phyloP scores from a whole-genome alignment of 768 basidiomycete genomes.

The Suillus sp. region DNA sequence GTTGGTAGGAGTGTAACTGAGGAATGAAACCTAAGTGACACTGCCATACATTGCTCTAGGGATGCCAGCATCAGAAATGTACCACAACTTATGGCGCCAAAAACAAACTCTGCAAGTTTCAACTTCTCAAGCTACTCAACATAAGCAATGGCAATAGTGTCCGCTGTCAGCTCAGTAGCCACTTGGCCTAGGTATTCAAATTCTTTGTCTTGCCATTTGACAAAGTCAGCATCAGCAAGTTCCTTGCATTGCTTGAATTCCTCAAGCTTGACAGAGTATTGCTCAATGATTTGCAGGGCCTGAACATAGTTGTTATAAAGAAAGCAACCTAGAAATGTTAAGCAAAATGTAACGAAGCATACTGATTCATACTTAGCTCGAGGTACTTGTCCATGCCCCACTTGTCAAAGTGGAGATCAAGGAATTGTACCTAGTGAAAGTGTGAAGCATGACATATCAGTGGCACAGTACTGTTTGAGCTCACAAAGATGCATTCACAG shows the following conservation, averaged over 20 bases:
- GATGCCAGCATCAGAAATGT: background rate
- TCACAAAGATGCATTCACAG: slow-evolving; percentile 21
- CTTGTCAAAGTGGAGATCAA: slow-evolving; percentile 14
- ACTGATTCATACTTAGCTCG: slow-evolving; percentile 9
- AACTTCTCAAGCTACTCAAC: slow-evolving; percentile 2
- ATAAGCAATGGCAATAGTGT: slow-evolving; percentile 20
- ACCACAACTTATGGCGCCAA: background rate
- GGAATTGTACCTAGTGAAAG: slow-evolving; percentile 24
- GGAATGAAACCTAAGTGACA: slow-evolving; percentile 15
- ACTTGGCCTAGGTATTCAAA: background rate
- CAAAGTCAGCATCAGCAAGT: background rate
- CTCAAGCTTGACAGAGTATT: background rate
- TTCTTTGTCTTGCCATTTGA: slow-evolving; percentile 3
- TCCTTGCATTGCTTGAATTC: background rate
- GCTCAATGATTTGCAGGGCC: slow-evolving; percentile 16
- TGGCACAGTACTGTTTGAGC: slow-evolving; percentile 12
- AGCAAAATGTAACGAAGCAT: too few species aligned
- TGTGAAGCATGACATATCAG: slow-evolving; percentile 12
- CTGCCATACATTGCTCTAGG: slow-evolving; percentile 18
- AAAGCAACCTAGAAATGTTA: slow-evolving; percentile 12
- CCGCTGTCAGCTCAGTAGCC: slow-evolving; percentile 14
- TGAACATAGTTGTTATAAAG: slow-evolving; percentile 22
- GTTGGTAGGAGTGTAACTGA: slow-evolving; percentile 16
- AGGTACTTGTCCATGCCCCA: slow-evolving; percentile 8
- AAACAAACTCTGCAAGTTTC: background rate